phyloP scores from a whole-genome alignment of 1,284 basidiomycete species.

The Pisolithus thermaeus region DNA sequence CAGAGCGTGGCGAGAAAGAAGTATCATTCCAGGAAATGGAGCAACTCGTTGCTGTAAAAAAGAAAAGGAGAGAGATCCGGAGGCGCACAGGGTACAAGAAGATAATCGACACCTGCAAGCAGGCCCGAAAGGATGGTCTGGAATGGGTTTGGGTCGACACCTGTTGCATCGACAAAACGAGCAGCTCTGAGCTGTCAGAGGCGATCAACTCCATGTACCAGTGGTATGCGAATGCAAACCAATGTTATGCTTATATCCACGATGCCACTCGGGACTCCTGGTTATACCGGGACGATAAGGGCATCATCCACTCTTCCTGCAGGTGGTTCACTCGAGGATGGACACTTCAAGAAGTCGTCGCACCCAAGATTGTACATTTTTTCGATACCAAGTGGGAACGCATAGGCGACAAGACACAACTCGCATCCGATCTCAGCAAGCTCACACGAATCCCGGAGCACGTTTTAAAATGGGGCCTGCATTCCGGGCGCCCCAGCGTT shows the following conservation, averaged over 20 bases:
- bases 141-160: slow-evolving; percentile 1
- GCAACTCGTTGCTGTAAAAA: neutral
- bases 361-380: no score
- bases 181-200: neutral
- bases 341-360: no score
- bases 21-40: neutral
- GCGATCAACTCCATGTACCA: no score
- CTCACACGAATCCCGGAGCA: no score
- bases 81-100: neutral
- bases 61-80: neutral
- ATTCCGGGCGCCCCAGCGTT: neutral
- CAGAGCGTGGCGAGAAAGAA: neutral
- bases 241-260: neutral
- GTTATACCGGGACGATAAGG: no score
- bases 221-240: neutral
- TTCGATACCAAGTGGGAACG: no score
- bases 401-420: no score
- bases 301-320: no score
- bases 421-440: no score
- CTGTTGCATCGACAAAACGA: slow-evolving; percentile 4
- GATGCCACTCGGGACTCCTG: neutral
- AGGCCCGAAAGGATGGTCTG: neutral
- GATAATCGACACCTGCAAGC: neutral
- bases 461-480: no score
- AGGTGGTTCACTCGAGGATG: no score